A percentile compares a stretch with the other conserved stretches of the same genome.
These are phyloP conservation scores for Fusarium sp. DNA, from an alignment of 2,329 filamentous ascomycete species.

Conservation along the genomic window DNA sequence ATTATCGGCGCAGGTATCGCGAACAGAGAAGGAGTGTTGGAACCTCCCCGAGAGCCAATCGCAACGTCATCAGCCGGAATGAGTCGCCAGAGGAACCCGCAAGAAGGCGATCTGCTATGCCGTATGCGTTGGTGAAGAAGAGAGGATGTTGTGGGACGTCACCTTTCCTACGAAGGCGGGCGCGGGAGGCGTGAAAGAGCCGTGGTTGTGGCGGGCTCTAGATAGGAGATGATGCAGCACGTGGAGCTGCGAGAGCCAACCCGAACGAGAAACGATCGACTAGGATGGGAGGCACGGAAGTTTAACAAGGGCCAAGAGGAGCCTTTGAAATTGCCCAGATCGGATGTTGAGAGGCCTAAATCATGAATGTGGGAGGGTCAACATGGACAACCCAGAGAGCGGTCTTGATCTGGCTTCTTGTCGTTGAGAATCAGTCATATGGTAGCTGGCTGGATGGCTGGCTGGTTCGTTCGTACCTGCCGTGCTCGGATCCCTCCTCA, in stretches of 20 bases:
- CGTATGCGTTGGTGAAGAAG: conserved; percentile 12
- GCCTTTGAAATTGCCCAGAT: background rate
- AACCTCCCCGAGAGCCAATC: conserved; percentile 38
- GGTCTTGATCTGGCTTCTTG: background rate
- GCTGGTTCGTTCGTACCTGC: conserved; percentile 1
- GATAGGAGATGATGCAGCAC: conserved; percentile 42
- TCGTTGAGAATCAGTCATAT: conserved; percentile 24
- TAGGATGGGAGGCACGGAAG: conserved; percentile 13
- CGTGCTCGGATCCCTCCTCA: conserved; percentile 1
- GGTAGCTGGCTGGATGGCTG: conserved; percentile 10
- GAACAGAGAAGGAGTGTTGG: conserved; percentile 31
- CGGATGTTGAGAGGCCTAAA: background rate
- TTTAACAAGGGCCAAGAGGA: background rate
- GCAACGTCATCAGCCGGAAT: conserved; percentile 42
- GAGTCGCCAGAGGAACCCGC: conserved; percentile 8
- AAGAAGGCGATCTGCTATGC: conserved; percentile 24
- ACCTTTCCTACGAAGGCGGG: conserved; percentile 18
- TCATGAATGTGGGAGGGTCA: background rate
- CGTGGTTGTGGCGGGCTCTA: conserved; percentile 37
- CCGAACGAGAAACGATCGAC: conserved; percentile 43
- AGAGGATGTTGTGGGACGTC: conserved; percentile 37
- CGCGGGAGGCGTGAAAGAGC: conserved; percentile 32
- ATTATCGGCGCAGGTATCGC: conserved; percentile 38
- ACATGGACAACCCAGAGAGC: background rate
- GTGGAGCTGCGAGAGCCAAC: conserved; percentile 41